A percentile compares a stretch with the other conserved stretches of the same genome.
These are phyloP conservation scores for Globisporangium barbulae DNA, from an alignment of 352 stramenopile species.

Conservation along the genomic window DNA sequence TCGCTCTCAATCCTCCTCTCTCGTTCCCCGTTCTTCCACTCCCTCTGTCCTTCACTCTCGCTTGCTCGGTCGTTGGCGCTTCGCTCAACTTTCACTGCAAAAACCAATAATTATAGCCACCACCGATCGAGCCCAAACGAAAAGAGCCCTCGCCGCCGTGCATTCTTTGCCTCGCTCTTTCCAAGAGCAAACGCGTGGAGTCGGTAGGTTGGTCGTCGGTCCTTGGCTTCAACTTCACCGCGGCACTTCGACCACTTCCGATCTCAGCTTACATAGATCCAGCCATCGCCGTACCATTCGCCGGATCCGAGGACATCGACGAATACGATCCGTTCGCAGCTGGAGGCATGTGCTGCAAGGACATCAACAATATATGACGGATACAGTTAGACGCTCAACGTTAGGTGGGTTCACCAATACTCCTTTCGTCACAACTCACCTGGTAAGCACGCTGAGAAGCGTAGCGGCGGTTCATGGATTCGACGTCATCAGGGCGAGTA, in stretches of 20 bases:
- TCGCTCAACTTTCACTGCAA: constrained; percentile 13
- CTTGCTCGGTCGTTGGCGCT: constrained; percentile 9
- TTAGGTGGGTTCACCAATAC: not conserved
- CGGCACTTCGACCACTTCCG: not conserved
- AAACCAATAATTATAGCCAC: constrained; percentile 18
- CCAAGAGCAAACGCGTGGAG: not conserved
- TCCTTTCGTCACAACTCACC: constrained; percentile 26
- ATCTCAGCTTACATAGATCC: constrained; percentile 45
- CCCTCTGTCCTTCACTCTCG: constrained; percentile 1
- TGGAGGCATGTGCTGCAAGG: constrained; percentile 64
- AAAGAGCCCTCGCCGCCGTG: not conserved
- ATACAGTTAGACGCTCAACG: not conserved
- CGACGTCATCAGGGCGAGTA: constrained; percentile 66
- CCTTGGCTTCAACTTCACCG: not conserved
- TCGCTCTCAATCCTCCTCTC: not conserved
- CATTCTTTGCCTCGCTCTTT: not conserved
- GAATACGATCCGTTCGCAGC: constrained; percentile 56
- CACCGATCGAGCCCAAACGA: constrained; percentile 1
- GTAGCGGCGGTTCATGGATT: constrained; percentile 78
- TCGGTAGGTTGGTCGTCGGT: not conserved
- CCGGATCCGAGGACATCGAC: constrained; percentile 60
- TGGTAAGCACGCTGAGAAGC: constrained; percentile 76
- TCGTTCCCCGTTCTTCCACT: constrained; percentile 2
- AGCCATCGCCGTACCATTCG: constrained; percentile 75
- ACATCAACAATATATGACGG: not conserved